These are phyloP conservation scores for Talaromyces sp. DNA, from an alignment of 2,329 filamentous ascomycete genomes.

Conservation along the genomic window DNA sequence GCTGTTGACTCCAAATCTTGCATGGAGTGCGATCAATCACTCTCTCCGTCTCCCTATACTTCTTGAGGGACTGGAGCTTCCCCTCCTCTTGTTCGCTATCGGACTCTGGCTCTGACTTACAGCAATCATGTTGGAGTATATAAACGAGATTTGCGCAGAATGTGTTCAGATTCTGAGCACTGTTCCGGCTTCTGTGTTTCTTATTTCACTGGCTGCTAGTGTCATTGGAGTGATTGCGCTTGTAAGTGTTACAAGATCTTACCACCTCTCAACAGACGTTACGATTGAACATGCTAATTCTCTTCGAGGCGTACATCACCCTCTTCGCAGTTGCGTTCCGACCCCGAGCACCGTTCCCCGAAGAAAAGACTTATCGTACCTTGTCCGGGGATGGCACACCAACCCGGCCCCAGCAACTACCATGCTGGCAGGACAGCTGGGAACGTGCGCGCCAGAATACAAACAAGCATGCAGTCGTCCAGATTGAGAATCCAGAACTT, in stretches of 20 bases:
- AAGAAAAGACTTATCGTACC: constrained; percentile 83
- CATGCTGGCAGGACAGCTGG: constrained; percentile 84
- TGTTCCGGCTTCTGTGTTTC: constrained; percentile 9
- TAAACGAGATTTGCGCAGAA: constrained; percentile 13
- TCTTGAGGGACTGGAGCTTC: constrained; percentile 13
- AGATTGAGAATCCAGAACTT: constrained; percentile 65
- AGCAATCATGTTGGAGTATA: constrained; percentile 15
- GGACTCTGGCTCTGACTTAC: neutral
- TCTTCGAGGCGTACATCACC: constrained; percentile 49
- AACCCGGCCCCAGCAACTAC: constrained; percentile 56
- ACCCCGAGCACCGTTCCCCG: constrained; percentile 67
- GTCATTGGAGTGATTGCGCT: constrained; percentile 9
- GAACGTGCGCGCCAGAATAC: constrained; percentile 54
- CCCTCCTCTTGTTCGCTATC: neutral
- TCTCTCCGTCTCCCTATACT: constrained; percentile 14
- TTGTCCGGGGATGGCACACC: constrained; percentile 62
- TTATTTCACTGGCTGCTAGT: constrained; percentile 4
- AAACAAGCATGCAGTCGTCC: constrained; percentile 37
- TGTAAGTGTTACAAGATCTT: constrained; percentile 4
- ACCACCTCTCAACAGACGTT: neutral
- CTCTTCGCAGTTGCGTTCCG: constrained; percentile 75
- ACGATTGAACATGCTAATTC: neutral
- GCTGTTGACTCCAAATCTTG: neutral
- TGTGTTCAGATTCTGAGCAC: constrained; percentile 11
- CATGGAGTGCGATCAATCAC: constrained; percentile 15